Percentiles rank a stretch among this genome's conserved stretches.
Evolutionary conservation across 257 asterid species (phyloP).

Genomic region (Anisodus tanguticus): DNA sequence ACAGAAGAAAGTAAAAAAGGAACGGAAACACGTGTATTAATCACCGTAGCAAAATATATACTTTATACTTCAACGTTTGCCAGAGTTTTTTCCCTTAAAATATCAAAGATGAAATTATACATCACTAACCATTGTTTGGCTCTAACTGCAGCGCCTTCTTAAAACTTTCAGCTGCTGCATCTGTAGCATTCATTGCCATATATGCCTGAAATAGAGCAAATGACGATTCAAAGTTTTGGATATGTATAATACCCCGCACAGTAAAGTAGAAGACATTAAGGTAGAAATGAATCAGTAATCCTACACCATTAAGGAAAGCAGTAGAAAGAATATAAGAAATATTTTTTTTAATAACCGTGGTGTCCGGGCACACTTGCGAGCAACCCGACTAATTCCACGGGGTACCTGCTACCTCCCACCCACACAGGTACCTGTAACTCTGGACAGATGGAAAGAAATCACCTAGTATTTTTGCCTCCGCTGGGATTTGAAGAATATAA

Average conservation of each 20-base stretch:
- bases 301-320: not conserved
- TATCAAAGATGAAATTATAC: not conserved
- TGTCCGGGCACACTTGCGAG: not conserved
- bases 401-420: not conserved
- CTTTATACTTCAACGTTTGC: not conserved
- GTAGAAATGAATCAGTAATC: not conserved
- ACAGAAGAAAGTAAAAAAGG: slow-evolving; percentile 14
- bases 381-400: not conserved
- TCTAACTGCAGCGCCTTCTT: slow-evolving; percentile 46
- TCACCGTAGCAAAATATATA: not conserved
- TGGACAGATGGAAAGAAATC: not conserved
- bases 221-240: slow-evolving; percentile 22
- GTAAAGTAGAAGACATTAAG: slow-evolving; percentile 16
- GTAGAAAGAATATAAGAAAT: not conserved
- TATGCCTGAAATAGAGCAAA: slow-evolving; percentile 43
- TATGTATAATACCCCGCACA: not conserved
- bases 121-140: slow-evolving; percentile 46
- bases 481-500: not conserved
- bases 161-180: slow-evolving; percentile 48
- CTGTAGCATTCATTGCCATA: slow-evolving; percentile 49
- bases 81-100: not conserved
- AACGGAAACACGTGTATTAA: not conserved
- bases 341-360: not conserved
- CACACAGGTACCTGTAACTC: not conserved
- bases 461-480: not conserved